Evolutionary conservation across 805 yeast species (phyloP).

Genomic region (Candida peoriensis): DNA sequence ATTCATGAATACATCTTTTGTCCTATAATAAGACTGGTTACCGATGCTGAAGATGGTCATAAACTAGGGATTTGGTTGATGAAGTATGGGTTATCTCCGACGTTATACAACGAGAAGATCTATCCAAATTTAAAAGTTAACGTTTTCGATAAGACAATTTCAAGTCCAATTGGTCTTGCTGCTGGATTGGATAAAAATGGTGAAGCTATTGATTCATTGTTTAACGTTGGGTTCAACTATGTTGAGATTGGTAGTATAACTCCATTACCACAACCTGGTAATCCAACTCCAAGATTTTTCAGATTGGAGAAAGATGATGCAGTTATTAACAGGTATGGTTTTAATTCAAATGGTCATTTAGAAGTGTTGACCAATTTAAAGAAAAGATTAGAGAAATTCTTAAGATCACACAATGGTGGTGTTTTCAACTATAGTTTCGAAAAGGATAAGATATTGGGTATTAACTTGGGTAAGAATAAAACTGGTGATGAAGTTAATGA

Average conservation of each 20-base stretch:
- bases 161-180: constrained; percentile 85
- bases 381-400: constrained; percentile 47
- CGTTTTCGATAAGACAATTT: constrained; percentile 60
- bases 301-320: constrained; percentile 82
- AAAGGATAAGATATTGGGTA: constrained; percentile 62
- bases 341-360: constrained; percentile 86
- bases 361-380: constrained; percentile 65
- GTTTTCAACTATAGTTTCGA: constrained; percentile 44
- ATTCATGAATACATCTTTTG: constrained; percentile 76
- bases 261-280: constrained; percentile 90
- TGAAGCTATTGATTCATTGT: constrained; percentile 80
- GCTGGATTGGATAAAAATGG: constrained; percentile 96
- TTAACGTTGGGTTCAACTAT: constrained; percentile 76
- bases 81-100: constrained; percentile 67
- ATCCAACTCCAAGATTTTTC: constrained; percentile 89
- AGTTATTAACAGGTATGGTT: constrained; percentile 91
- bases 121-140: constrained; percentile 50
- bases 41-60: constrained; percentile 88
- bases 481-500: constrained; percentile 86
- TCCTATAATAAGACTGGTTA: constrained; percentile 63
- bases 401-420: constrained; percentile 21
- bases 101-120: constrained; percentile 47
- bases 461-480: constrained; percentile 91
- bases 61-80: constrained; percentile 63
- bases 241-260: constrained; percentile 93